Evolutionary conservation across 2,329 filamentous ascomycete species (phyloP).

Genomic region (Penicillium griseofulvum): DNA sequence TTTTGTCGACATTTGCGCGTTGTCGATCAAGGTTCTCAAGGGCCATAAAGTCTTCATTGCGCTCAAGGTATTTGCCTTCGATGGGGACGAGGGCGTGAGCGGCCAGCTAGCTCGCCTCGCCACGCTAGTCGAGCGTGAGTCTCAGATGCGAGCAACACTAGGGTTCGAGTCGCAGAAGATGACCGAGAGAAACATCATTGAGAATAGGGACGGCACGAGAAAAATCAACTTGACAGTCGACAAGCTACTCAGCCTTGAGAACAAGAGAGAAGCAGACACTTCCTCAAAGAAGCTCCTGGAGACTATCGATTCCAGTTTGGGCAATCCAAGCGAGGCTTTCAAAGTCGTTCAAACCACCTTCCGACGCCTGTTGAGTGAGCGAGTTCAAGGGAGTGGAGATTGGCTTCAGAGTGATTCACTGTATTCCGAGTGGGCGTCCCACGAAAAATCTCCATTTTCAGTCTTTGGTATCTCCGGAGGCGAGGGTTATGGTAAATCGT

Average conservation of each 20-base stretch:
- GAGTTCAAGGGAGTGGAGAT: constrained; percentile 10
- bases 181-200: constrained; percentile 19
- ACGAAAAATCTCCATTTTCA: background rate
- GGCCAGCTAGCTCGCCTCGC: constrained; percentile 23
- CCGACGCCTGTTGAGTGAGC: constrained; percentile 4
- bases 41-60: constrained; percentile 24
- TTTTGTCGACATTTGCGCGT: constrained; percentile 27
- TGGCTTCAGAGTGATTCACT: constrained; percentile 1
- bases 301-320: constrained; percentile 12
- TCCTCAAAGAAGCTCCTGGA: constrained; percentile 4
- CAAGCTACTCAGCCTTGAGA: constrained; percentile 12
- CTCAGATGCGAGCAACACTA: constrained; percentile 26
- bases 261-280: constrained; percentile 14
- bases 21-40: constrained; percentile 26
- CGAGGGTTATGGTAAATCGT: constrained; percentile 17
- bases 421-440: background rate
- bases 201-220: constrained; percentile 12
- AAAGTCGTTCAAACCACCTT: background rate
- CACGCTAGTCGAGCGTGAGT: constrained; percentile 26
- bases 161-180: constrained; percentile 26
- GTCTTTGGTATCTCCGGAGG: constrained; percentile 12
- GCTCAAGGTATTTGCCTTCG: constrained; percentile 29
- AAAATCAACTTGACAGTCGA: constrained; percentile 15
- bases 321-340: constrained; percentile 11
- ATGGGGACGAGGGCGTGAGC: constrained; percentile 29